Evolutionary conservation across 2,329 filamentous ascomycete genomes (phyloP), one percentile per base, ranked within the genome.

Genomic region (Epichloe coenophiala): DNA sequence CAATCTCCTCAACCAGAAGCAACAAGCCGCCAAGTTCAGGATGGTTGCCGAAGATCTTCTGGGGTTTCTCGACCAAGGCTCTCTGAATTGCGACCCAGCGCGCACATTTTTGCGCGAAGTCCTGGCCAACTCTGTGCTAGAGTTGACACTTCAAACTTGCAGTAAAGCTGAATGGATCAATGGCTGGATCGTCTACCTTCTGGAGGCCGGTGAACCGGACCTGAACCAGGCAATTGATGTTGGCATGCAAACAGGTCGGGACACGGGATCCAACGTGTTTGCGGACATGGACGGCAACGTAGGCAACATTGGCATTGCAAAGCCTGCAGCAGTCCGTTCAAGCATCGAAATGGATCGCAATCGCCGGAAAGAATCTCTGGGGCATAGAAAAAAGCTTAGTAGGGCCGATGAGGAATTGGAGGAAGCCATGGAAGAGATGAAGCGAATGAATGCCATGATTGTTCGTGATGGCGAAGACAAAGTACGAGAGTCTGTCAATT

Each of bases 121-220:
- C 11, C 67, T 97, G 37, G 81, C 88, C 1, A 86, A 87, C 6
- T 77, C 94, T 12, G 75, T 96, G 3, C 74, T 98, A 12, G 88
- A 95, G 61, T 88, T 83, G 64, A 86, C 85, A 0, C 73, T 98
- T 31, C 80, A 86, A 55, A 86, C 77, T 49, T 95, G 90, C 65
- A 95, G 90, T 23, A 87, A 86, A 58, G 82, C 91, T 0, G 91
- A 97, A 57, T 97, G 87, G 77, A 95, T 98, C 65, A 98, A 98
- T 61, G 83, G 82, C 33, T 97, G 90, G 89, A 97, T 98, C 53
- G 85, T 97, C 1, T 87, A 95, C 65, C 75, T 96, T 1, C 72
- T 98, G 2, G 88, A 96, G 66, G 86, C 88, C 35, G 91, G 81
- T 36, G 81, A 84, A 60, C 80, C 81, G 2, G 77, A 84, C 55